A percentile compares a stretch with the other conserved stretches of the same genome.
These are phyloP conservation scores for Crotalaria pallida DNA, from an alignment of 306 rosid genomes.

Conservation along the genomic window DNA sequence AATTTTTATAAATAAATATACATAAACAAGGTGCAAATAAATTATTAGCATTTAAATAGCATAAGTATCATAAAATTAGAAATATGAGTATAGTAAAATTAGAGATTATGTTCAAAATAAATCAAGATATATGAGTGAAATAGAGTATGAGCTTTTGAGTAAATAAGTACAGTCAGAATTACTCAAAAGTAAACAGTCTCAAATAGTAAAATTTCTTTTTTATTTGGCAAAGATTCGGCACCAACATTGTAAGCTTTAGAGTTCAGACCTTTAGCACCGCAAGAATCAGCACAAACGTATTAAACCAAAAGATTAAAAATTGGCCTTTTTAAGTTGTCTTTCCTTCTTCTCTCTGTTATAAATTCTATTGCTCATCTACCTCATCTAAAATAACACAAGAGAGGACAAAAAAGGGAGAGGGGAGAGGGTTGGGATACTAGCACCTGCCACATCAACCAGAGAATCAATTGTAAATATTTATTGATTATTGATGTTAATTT, in stretches of 20 bases:
- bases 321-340: not conserved
- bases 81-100: too few relatives aligned
- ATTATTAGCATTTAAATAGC: too few relatives aligned
- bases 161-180: not conserved
- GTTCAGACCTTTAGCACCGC: not conserved
- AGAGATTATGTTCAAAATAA: too few relatives aligned
- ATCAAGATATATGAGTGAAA: too few relatives aligned
- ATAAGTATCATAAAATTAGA: too few relatives aligned
- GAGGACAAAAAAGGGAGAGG: not conserved
- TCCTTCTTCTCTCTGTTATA: not conserved
- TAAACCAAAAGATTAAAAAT: not conserved
- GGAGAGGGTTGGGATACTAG: not conserved
- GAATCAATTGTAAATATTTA: too few relatives aligned
- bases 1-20: too few relatives aligned
- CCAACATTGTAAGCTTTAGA: not conserved
- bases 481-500: too few relatives aligned
- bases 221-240: not conserved
- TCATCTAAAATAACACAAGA: not conserved
- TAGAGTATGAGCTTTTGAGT: too few relatives aligned
- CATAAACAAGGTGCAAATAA: too few relatives aligned
- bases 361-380: not conserved
- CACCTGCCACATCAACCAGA: slow-evolving; percentile 94
- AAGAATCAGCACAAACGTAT: not conserved
- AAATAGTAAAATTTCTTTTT: not conserved
- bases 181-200: not conserved